phyloP scores from a whole-genome alignment of 1,284 basidiomycete species.

The Apiotrichum domesticum region DNA sequence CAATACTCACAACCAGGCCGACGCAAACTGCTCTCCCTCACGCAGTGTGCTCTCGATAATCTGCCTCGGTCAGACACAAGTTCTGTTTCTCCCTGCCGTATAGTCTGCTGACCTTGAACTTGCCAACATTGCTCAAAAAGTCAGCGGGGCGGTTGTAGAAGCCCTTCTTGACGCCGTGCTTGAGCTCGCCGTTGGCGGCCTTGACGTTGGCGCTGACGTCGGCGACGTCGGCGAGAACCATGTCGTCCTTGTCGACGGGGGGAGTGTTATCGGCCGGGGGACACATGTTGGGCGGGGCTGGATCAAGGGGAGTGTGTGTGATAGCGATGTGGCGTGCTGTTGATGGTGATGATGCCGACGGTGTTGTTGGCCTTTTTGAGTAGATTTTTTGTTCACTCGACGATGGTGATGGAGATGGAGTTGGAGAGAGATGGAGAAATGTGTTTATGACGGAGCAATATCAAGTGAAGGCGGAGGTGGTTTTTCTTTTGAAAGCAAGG shows the following conservation, averaged over 20 bases:
- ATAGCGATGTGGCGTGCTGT: too few species aligned
- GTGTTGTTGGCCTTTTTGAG: too few species aligned
- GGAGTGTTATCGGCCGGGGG: conserved; percentile 26
- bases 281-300: conserved; percentile 9
- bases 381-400: too few species aligned
- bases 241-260: conserved; percentile 46
- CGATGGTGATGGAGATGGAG: too few species aligned
- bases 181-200: conserved; percentile 43
- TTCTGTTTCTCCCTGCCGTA: too few species aligned
- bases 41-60: conserved; percentile 96
- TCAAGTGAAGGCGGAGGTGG: too few species aligned
- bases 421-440: too few species aligned
- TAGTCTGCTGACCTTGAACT: conserved; percentile 60
- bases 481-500: too few species aligned
- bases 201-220: conserved; percentile 34
- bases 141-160: conserved; percentile 85
- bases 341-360: too few species aligned
- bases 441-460: too few species aligned
- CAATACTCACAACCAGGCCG: conserved; percentile 58
- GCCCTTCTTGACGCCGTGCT: conserved; percentile 53
- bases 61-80: conserved; percentile 18
- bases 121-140: conserved; percentile 83
- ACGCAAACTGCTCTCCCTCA: conserved; percentile 99
- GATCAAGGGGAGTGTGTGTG: too few species aligned
- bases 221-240: conserved; percentile 23